Evolutionary conservation across 371 early-diverging fungal species (phyloP).

Genomic region (Chytridiales sp.): DNA sequence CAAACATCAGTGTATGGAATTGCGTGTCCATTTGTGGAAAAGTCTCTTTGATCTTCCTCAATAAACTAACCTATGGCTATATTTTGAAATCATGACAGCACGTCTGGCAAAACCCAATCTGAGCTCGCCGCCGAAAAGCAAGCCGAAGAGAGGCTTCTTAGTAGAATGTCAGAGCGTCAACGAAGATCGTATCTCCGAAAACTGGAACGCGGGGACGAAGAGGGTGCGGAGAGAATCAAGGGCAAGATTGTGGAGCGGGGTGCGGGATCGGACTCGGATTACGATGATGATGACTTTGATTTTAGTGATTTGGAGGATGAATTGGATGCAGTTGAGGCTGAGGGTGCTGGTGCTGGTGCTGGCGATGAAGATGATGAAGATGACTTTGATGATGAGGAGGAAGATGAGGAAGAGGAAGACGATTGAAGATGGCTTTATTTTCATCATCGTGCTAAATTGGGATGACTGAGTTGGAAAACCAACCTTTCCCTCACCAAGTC

Average conservation of each 20-base stretch:
- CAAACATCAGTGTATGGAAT: not conserved
- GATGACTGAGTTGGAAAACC: no score
- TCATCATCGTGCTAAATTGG: no score
- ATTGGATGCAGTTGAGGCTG: constrained; percentile 31
- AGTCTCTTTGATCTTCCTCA: constrained; percentile 4
- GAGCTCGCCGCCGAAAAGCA: constrained; percentile 63
- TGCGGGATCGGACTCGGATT: not conserved
- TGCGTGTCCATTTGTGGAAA: no score
- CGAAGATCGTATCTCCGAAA: constrained; percentile 80
- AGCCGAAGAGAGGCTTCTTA: constrained; percentile 68
- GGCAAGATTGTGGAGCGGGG: constrained; percentile 23
- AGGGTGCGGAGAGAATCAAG: constrained; percentile 41
- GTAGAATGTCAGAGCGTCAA: constrained; percentile 80
- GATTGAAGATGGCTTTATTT: no score
- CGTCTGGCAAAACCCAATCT: constrained; percentile 21
- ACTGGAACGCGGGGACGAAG: constrained; percentile 59
- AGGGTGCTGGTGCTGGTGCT: constrained; percentile 34
- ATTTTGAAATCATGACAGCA: no score
- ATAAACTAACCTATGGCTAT: not conserved
- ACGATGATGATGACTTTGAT: constrained; percentile 39
- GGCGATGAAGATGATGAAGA: constrained; percentile 1
- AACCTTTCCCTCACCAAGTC: no score
- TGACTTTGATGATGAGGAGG: constrained; percentile 1
- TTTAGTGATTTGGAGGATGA: constrained; percentile 48
- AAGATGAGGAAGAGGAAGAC: constrained; percentile 19